A percentile compares a stretch with the other conserved stretches of the same genome.
These are phyloP conservation scores for Martiniozyma asiatica DNA, from an alignment of 1,139 yeast genomes.

Conservation along the genomic window DNA sequence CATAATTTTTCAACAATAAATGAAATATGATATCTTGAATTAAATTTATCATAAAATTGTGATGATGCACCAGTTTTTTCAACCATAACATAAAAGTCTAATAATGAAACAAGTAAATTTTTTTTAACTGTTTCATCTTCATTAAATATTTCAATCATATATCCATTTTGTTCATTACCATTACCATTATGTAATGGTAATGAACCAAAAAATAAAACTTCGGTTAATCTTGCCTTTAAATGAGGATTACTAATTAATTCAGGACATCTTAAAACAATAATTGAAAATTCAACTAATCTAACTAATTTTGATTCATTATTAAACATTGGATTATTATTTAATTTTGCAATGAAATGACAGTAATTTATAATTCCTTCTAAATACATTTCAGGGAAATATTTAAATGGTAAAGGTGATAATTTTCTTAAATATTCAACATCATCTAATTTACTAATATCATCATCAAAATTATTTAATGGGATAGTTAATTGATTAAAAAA, in stretches of 20 bases:
- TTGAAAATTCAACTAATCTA: conserved; percentile 59
- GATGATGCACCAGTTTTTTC: conserved; percentile 94
- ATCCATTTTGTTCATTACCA: conserved; percentile 42
- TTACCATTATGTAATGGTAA: conserved; percentile 31
- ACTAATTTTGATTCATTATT: conserved; percentile 37
- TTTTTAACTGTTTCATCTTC: conserved; percentile 50
- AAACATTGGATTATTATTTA: conserved; percentile 47
- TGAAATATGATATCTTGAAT: conserved; percentile 78
- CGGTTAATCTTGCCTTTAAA: conserved; percentile 74
- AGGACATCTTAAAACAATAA: conserved; percentile 72
- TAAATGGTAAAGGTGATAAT: conserved; percentile 67
- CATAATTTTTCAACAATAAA: conserved; percentile 74
- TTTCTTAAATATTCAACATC: conserved; percentile 56
- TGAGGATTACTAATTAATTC: conserved; percentile 87
- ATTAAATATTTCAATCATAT: conserved; percentile 54
- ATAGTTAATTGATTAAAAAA: conserved; percentile 30
- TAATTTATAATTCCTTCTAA: conserved; percentile 77
- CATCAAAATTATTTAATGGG: conserved; percentile 44
- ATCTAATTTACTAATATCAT: conserved; percentile 51
- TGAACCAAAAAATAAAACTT: conserved; percentile 68
- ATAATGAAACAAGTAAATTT: conserved; percentile 66
- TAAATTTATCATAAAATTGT: conserved; percentile 93
- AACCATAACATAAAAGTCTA: conserved; percentile 86
- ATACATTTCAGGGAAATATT: conserved; percentile 74
- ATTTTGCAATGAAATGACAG: conserved; percentile 53